phyloP scores from a whole-genome alignment of 192 early-diverging fungal genomes.

The Coemansia sp. region DNA sequence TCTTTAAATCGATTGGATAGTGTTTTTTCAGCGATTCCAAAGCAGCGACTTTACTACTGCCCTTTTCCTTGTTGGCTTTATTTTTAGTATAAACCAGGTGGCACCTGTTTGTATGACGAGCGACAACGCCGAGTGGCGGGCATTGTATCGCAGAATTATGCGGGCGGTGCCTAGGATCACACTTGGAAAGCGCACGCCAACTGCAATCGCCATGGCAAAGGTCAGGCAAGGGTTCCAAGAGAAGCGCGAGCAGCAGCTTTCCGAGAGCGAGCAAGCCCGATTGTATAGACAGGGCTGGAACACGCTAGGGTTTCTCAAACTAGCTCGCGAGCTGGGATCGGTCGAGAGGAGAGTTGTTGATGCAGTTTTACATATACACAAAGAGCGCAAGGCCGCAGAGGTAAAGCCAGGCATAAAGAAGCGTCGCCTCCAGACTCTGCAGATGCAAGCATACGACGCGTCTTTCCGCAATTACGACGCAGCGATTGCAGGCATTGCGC shows the following conservation, averaged over 20 bases:
- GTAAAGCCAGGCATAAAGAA: slow-evolving; percentile 18
- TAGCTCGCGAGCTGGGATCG: slow-evolving; percentile 47
- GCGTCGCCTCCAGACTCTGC: slow-evolving; percentile 17
- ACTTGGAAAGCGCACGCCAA: slow-evolving; percentile 11
- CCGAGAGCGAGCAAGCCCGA: not conserved
- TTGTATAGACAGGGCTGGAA: slow-evolving; percentile 41
- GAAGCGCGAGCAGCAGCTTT: not conserved
- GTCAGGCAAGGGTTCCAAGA: slow-evolving; percentile 43
- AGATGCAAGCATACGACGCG: slow-evolving; percentile 9
- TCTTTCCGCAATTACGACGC: slow-evolving; percentile 22
- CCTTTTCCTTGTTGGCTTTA: not conserved
- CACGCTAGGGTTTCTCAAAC: slow-evolving; percentile 47
- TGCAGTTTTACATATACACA: slow-evolving; percentile 16
- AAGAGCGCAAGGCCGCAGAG: slow-evolving; percentile 12
- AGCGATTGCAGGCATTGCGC: slow-evolving; percentile 22
- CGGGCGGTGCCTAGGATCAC: slow-evolving; percentile 35
- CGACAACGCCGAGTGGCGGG: slow-evolving; percentile 23
- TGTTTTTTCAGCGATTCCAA: too few relatives aligned
- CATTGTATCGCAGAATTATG: slow-evolving; percentile 34
- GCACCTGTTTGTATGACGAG: not conserved
- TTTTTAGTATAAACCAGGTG: not conserved
- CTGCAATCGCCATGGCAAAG: slow-evolving; percentile 8
- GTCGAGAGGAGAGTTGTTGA: slow-evolving; percentile 34
- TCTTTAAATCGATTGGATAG: not conserved
- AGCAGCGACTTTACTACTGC: not conserved